Conservation (phyloP, 2,329 filamentous ascomycete genomes). For the Xylariaceae sp. region DNA sequence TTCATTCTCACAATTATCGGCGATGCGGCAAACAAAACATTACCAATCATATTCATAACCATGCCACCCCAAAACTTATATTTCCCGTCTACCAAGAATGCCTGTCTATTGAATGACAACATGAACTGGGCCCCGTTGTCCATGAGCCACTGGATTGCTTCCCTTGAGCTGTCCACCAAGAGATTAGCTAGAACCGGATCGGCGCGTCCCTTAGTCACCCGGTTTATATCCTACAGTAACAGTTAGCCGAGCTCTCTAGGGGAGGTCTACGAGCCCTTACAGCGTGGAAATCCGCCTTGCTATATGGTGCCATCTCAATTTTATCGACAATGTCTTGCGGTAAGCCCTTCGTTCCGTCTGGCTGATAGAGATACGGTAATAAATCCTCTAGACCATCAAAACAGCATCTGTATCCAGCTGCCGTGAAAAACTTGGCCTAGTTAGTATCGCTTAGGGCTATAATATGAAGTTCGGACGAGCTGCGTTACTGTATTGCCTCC, state of each 20-base stretch:
- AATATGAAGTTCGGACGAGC: no score
- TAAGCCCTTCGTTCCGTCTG: conserved; percentile 47
- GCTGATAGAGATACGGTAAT: conserved; percentile 66
- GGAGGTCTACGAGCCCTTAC: conserved; percentile 9
- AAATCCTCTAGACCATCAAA: conserved; percentile 63
- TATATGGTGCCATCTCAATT: conserved; percentile 66
- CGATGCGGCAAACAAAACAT: background rate
- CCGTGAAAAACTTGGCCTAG: conserved; percentile 61
- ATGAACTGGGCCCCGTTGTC: conserved; percentile 61
- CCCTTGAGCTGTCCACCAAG: conserved; percentile 58
- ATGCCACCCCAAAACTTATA: conserved; percentile 72
- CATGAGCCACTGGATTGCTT: conserved; percentile 61
- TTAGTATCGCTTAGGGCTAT: background rate
- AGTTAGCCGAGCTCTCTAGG: background rate
- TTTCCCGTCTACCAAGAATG: conserved; percentile 65
- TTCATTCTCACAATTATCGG: background rate
- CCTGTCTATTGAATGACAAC: conserved; percentile 69
- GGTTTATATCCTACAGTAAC: conserved; percentile 54
- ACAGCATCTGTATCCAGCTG: conserved; percentile 65
- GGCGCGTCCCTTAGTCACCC: conserved; percentile 61
- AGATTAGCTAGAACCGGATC: conserved; percentile 54
- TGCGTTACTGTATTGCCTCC: conserved; percentile 59
- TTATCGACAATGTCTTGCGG: conserved; percentile 44
- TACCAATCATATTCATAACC: conserved; percentile 46
- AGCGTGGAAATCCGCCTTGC: conserved; percentile 54